Conservation (phyloP, 2,329 filamentous ascomycete genomes). For the Alternaria arborescens region DNA sequence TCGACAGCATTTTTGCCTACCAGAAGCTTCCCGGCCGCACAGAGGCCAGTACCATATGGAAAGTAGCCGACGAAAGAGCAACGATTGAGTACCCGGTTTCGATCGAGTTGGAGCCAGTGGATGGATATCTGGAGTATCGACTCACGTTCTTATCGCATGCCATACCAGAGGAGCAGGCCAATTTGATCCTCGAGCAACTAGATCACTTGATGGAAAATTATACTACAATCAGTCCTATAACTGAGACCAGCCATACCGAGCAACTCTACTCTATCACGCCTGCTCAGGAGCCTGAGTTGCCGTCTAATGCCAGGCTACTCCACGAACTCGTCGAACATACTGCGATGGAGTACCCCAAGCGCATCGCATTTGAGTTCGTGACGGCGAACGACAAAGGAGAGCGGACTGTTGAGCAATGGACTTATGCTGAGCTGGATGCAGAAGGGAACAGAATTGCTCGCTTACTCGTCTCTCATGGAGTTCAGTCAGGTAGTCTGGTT, state of each 20-base stretch:
- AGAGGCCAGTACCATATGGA: conserved; percentile 60
- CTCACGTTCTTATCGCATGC: conserved; percentile 72
- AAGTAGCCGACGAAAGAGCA: conserved; percentile 69
- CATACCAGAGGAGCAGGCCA: conserved; percentile 73
- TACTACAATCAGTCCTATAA: conserved; percentile 53
- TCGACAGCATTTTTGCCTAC: conserved; percentile 87
- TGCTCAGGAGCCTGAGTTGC: conserved; percentile 65
- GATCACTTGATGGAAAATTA: conserved; percentile 69
- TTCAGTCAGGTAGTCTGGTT: conserved; percentile 68
- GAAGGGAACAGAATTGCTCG: conserved; percentile 77
- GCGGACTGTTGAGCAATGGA: conserved; percentile 69
- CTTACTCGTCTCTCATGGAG: conserved; percentile 62
- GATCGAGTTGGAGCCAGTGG: conserved; percentile 74
- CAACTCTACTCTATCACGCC: conserved; percentile 72
- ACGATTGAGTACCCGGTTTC: conserved; percentile 82
- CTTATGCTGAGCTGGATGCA: conserved; percentile 74
- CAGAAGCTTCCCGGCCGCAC: conserved; percentile 65
- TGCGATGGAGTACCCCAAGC: conserved; percentile 64
- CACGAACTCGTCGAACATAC: conserved; percentile 80
- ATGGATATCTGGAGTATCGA: conserved; percentile 65
- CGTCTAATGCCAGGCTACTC: conserved; percentile 67
- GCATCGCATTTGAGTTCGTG: conserved; percentile 78
- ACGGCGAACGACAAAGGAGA: conserved; percentile 60
- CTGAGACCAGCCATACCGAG: conserved; percentile 48
- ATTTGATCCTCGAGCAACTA: conserved; percentile 73